Conservation (phyloP, 2,329 filamentous ascomycete genomes). For the Dothistroma pini region DNA sequence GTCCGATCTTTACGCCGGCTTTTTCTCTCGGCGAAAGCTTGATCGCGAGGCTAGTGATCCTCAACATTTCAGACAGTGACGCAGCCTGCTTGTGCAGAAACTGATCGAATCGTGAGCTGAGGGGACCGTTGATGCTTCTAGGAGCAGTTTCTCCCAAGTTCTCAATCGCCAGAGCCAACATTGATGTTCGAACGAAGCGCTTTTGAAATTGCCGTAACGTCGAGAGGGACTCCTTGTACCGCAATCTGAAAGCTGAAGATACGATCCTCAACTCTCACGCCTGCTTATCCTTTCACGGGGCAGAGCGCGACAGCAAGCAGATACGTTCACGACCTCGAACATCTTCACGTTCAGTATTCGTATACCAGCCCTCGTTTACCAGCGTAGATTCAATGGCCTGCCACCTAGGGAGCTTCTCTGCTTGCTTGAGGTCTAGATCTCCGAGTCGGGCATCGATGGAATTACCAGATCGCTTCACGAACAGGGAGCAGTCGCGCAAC, state of each 20-base stretch:
- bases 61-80: conserved; percentile 1
- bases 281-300: not conserved
- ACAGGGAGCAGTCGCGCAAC: conserved; percentile 46
- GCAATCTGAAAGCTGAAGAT: not conserved
- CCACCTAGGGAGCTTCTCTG: conserved; percentile 43
- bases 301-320: conserved; percentile 25
- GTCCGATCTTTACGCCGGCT: not conserved
- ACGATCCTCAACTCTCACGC: not conserved
- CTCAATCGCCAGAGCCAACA: not conserved
- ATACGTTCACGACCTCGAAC: conserved; percentile 20
- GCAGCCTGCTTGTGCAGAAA: not conserved
- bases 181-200: not conserved
- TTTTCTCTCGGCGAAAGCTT: conserved; percentile 3
- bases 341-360: conserved; percentile 26
- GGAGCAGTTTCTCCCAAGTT: not conserved
- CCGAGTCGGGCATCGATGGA: conserved; percentile 42
- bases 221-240: not conserved
- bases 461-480: conserved; percentile 30
- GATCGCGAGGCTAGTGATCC: conserved; percentile 5
- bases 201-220: not conserved
- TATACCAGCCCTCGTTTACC: conserved; percentile 41
- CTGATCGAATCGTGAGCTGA: not conserved
- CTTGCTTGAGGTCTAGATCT: conserved; percentile 47
- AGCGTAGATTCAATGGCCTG: conserved; percentile 39
- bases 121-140: not conserved